Conservation (phyloP, 106 monocot species). For the Dactylorhiza incarnata region DNA sequence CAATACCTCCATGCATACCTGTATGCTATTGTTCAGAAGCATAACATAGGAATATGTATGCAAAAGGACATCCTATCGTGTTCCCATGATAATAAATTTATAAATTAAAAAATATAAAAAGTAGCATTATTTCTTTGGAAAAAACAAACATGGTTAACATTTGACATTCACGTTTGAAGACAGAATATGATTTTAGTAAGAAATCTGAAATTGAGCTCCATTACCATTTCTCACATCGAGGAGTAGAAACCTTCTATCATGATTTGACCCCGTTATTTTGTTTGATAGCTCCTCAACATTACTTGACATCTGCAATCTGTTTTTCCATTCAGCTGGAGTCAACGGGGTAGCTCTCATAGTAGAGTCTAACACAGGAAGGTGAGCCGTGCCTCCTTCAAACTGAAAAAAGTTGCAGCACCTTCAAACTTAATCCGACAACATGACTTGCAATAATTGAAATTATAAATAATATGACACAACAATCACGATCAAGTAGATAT, state of each 20-base stretch:
- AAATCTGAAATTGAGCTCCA: not conserved
- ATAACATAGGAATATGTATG: not conserved
- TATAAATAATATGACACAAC: no score
- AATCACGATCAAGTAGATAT: no score
- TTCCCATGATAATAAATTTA: not conserved
- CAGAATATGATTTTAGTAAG: not conserved
- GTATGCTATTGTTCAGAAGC: not conserved
- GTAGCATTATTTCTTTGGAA: not conserved
- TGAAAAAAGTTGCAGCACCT: slow-evolving; percentile 20
- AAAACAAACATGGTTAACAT: not conserved
- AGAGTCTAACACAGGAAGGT: slow-evolving; percentile 81
- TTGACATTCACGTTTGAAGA: not conserved
- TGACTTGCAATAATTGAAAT: no score
- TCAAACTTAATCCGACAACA: not conserved
- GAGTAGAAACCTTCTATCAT: slow-evolving; percentile 31
- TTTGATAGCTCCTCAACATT: slow-evolving; percentile 10
- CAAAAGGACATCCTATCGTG: not conserved
- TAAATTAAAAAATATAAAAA: not conserved
- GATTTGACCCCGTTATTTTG: slow-evolving; percentile 5
- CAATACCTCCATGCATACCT: not conserved
- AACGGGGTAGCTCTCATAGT: slow-evolving; percentile 68
- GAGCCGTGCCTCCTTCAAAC: slow-evolving; percentile 78
- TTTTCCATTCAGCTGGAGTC: slow-evolving; percentile 78
- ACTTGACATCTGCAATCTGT: slow-evolving; percentile 38
- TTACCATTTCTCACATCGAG: slow-evolving; percentile 98